A percentile compares a stretch with the other conserved stretches of the same genome.
phyloP scores from a whole-genome alignment of 2,329 filamentous ascomycete genomes.

The Aspergillus phoenicis region DNA sequence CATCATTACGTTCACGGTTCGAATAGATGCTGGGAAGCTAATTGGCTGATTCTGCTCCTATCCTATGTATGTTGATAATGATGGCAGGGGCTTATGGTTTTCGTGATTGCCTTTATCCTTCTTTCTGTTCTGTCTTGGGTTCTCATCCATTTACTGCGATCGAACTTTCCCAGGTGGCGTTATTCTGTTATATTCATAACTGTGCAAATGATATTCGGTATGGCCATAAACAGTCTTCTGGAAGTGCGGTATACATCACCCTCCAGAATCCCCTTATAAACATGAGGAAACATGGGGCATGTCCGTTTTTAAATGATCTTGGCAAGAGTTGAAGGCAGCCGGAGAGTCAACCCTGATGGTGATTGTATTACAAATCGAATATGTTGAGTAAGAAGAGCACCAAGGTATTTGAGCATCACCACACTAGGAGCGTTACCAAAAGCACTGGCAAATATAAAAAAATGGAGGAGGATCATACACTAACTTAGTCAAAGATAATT shows the following conservation, averaged over 20 bases:
- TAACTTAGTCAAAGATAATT: too few species aligned
- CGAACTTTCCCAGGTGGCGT: background rate
- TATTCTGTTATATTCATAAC: conserved; percentile 1
- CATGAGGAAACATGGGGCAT: background rate
- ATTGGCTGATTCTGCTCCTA: conserved; percentile 3
- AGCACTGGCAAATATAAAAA: too few species aligned
- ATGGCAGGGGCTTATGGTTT: conserved; percentile 1
- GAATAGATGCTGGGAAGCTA: conserved; percentile 2
- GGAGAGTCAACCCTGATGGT: too few species aligned
- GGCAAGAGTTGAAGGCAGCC: background rate
- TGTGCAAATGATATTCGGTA: conserved; percentile 1
- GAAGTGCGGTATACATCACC: background rate
- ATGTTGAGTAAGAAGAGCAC: too few species aligned
- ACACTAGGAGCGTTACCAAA: too few species aligned
- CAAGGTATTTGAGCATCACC: too few species aligned
- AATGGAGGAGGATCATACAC: too few species aligned
- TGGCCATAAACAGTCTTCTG: background rate
- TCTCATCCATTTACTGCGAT: background rate
- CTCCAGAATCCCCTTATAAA: background rate
- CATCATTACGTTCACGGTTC: background rate
- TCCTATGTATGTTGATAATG: conserved; percentile 17
- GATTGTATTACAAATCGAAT: too few species aligned
- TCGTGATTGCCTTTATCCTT: background rate
- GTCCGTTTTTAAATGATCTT: background rate
- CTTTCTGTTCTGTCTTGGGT: background rate